Conservation (phyloP, 78 protist genomes). For the Paratrimastix pyriformis region DNA sequence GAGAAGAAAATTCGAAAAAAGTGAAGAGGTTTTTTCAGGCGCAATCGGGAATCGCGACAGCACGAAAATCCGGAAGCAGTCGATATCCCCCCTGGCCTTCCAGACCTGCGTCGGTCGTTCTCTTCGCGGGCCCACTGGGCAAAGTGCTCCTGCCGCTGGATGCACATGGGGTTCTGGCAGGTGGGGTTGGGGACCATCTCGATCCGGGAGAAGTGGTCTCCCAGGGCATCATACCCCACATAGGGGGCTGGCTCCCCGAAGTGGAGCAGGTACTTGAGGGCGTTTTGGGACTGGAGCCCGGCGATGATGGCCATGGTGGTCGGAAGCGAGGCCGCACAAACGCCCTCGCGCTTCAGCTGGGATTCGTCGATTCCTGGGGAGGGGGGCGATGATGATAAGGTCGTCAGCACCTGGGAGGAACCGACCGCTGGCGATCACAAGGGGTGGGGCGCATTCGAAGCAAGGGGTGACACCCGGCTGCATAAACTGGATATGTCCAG, state of each 20-base stretch:
- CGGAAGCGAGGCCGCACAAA: conserved; percentile 92
- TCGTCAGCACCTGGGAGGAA: no score
- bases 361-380: conserved; percentile 69
- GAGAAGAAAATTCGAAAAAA: no score
- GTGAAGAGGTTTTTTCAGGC: no score
- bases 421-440: conserved; percentile 79
- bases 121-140: not conserved
- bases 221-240: conserved; percentile 65
- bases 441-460: conserved; percentile 80
- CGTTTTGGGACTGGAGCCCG: conserved; percentile 80
- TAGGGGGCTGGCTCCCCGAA: conserved; percentile 75
- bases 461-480: conserved; percentile 38
- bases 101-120: not conserved
- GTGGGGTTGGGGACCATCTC: conserved; percentile 65
- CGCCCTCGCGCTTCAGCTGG: conserved; percentile 64
- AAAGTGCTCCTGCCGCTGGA: conserved; percentile 1
- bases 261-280: conserved; percentile 68
- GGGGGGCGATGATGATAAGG: no score
- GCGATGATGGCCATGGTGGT: conserved; percentile 92
- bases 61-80: no score
- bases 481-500: conserved; percentile 88
- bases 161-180: conserved; percentile 54
- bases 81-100: no score
- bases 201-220: conserved; percentile 76
- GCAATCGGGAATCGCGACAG: no score